Evolutionary conservation across 192 early-diverging fungal genomes (phyloP).

Genomic region (Podila epigama): DNA sequence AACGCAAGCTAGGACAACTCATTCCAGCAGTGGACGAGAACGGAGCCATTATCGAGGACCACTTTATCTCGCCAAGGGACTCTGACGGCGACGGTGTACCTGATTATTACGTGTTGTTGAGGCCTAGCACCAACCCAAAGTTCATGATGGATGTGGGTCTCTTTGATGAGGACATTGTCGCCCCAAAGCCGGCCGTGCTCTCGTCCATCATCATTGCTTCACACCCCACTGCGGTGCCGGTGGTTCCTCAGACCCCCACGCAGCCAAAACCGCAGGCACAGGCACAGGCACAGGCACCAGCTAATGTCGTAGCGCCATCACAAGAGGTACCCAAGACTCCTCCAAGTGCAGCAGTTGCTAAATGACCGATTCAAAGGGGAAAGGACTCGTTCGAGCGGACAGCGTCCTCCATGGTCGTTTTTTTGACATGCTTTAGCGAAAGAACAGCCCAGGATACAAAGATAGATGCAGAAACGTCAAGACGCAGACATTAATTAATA

Average conservation of each 20-base stretch:
- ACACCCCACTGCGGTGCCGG: neutral
- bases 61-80: constrained; percentile 43
- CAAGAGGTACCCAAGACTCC: too few species aligned
- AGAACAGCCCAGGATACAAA: too few species aligned
- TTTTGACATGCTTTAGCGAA: too few species aligned
- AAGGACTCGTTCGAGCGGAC: too few species aligned
- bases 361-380: too few species aligned
- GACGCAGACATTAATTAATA: too few species aligned
- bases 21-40: constrained; percentile 33
- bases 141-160: constrained; percentile 37
- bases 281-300: neutral
- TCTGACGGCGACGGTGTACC: constrained; percentile 41
- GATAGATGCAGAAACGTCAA: too few species aligned
- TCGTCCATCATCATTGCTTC: neutral
- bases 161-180: constrained; percentile 33
- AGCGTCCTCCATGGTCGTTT: too few species aligned
- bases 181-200: neutral
- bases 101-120: constrained; percentile 29
- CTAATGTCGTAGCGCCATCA: too few species aligned
- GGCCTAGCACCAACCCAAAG: constrained; percentile 10
- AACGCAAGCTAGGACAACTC: constrained; percentile 31
- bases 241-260: neutral
- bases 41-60: constrained; percentile 32
- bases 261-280: neutral
- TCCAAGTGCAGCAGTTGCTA: too few species aligned